These are phyloP conservation scores for Carnegiea gigantea DNA, from an alignment of 179 eudicot genomes.

Conservation along the genomic window DNA sequence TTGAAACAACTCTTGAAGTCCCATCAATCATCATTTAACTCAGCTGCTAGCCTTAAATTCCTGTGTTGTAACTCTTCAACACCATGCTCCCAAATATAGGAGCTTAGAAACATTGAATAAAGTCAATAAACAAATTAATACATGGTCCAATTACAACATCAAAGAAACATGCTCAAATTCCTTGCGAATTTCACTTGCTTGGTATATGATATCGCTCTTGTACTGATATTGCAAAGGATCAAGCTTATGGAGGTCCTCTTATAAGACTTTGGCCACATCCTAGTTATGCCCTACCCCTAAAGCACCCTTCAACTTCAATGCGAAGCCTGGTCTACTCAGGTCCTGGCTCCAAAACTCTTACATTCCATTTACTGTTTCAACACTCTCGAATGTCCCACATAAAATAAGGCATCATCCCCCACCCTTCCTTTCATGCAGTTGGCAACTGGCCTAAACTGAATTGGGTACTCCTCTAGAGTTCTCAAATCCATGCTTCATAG, in stretches of 20 bases:
- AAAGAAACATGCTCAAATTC: no score
- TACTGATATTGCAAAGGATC: not conserved
- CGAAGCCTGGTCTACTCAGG: not conserved
- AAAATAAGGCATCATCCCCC: no score
- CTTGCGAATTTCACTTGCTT: not conserved
- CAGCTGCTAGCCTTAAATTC: not conserved
- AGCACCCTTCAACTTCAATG: not conserved
- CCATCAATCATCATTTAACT: not conserved
- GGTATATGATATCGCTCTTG: not conserved
- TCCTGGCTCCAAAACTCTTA: not conserved
- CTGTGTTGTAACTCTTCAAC: not conserved
- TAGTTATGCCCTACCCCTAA: not conserved
- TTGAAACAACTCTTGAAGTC: no score
- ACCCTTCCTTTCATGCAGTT: no score
- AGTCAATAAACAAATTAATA: no score
- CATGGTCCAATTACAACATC: not conserved
- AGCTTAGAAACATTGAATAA: no score
- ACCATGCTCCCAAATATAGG: not conserved
- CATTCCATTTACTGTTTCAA: not conserved
- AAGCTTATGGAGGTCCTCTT: not conserved
- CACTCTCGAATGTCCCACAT: no score
- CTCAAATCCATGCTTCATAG: no score
- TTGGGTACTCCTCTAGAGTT: no score
- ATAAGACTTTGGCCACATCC: not conserved
- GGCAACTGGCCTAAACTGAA: no score